These are phyloP conservation scores for Hanseniaspora meyeri DNA, from an alignment of 805 yeast species.

Conservation along the genomic window DNA sequence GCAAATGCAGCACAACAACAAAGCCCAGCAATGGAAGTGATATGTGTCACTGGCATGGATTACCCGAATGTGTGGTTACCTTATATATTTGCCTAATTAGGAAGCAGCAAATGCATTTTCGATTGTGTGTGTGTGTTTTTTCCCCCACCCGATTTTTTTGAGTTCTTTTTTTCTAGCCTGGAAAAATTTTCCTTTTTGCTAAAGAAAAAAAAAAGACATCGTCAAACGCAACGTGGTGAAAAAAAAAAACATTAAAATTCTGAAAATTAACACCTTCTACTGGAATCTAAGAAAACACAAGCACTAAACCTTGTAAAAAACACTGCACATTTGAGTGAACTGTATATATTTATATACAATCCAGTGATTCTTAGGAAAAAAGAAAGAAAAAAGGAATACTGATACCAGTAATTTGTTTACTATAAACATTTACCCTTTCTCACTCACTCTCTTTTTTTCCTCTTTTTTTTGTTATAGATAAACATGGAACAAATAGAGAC, in stretches of 20 bases:
- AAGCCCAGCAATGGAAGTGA: conserved; percentile 9
- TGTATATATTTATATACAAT: background rate
- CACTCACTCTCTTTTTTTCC: background rate
- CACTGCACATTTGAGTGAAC: background rate
- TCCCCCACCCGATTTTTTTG: too few relatives aligned
- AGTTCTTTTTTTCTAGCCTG: background rate
- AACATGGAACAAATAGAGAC: background rate
- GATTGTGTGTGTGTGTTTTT: too few relatives aligned
- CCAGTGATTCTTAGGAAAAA: too few relatives aligned
- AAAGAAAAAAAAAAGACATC: background rate
- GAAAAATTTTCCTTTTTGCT: too few relatives aligned
- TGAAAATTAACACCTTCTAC: too few relatives aligned
- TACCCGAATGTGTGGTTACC: background rate
- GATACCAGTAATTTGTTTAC: background rate
- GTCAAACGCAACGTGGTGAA: background rate
- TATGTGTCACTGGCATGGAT: background rate
- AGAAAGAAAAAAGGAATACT: too few relatives aligned
- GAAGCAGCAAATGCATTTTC: background rate
- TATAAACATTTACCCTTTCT: background rate
- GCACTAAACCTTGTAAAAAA: too few relatives aligned
- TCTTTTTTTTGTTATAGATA: background rate
- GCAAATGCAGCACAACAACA: conserved; percentile 11
- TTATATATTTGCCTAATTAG: background rate
- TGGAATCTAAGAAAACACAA: too few relatives aligned
- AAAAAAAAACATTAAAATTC: too few relatives aligned